Evolutionary conservation across 2,329 filamentous ascomycete species (phyloP).

Genomic region (Monosporascus sp.): DNA sequence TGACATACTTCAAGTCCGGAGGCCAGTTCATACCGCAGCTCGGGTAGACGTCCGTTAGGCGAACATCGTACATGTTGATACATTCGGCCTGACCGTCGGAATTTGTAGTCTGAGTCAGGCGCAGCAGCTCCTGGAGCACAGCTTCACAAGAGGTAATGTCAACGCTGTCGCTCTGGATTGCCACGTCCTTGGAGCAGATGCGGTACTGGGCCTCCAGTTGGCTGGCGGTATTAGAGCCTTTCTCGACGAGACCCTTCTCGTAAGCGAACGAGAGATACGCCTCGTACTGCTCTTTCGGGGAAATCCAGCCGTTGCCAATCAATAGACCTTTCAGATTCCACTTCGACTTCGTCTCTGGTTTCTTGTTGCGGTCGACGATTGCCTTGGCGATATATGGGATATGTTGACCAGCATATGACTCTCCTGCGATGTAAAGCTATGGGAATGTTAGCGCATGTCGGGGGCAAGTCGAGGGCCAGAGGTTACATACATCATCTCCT

Average conservation of each 20-base stretch:
- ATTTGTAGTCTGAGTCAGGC: slow-evolving; percentile 50
- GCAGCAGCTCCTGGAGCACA: slow-evolving; percentile 69
- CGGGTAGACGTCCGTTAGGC: slow-evolving; percentile 71
- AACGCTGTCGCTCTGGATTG: slow-evolving; percentile 50
- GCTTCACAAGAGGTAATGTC: slow-evolving; percentile 68
- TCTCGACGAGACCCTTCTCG: slow-evolving; percentile 65
- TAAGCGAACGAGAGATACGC: slow-evolving; percentile 80
- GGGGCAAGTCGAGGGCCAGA: neutral
- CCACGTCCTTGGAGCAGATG: slow-evolving; percentile 60
- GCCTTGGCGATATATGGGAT: slow-evolving; percentile 95
- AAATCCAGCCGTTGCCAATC: slow-evolving; percentile 98
- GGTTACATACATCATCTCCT: slow-evolving; percentile 72
- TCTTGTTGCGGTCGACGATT: slow-evolving; percentile 81
- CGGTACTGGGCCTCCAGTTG: slow-evolving; percentile 64
- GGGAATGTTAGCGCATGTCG: slow-evolving; percentile 2
- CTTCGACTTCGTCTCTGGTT: slow-evolving; percentile 35
- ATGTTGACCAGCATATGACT: slow-evolving; percentile 95
- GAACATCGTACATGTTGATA: slow-evolving; percentile 95
- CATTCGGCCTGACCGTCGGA: slow-evolving; percentile 55
- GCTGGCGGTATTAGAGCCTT: slow-evolving; percentile 57
- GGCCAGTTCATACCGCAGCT: slow-evolving; percentile 98
- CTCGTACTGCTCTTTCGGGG: slow-evolving; percentile 82
- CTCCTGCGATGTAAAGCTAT: slow-evolving; percentile 88
- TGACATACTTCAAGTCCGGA: slow-evolving; percentile 71
- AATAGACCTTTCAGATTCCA: slow-evolving; percentile 84